Conservation (phyloP, 257 asterid genomes). For the Solanum megistacrolobum region DNA sequence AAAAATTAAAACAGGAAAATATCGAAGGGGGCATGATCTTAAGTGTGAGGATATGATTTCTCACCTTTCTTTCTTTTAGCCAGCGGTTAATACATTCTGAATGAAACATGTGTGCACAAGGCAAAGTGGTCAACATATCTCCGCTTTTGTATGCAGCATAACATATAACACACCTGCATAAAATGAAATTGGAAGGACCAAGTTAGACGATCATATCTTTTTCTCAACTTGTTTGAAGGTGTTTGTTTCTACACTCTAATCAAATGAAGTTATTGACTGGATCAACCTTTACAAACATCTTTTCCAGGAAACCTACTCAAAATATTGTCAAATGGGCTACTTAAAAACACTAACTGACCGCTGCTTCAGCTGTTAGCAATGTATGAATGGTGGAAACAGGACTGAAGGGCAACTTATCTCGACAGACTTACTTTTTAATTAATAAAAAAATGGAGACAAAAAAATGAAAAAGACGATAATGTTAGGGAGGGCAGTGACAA, state of each 20-base stretch:
- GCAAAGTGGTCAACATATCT: constrained; percentile 53
- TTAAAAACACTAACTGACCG: neutral
- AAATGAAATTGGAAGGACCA: neutral
- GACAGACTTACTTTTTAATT: neutral
- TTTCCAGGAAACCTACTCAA: neutral
- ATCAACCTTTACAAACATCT: neutral
- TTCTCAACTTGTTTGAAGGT: neutral
- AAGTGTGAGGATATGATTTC: neutral
- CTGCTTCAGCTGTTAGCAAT: neutral
- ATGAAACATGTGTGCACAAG: constrained; percentile 85
- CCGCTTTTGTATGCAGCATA: constrained; percentile 48
- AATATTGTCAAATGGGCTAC: neutral
- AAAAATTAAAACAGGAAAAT: neutral
- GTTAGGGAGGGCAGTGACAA: neutral
- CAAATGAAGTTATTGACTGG: neutral
- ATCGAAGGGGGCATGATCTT: neutral
- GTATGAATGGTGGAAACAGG: neutral
- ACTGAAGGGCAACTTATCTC: neutral
- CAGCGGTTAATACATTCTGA: constrained; percentile 61
- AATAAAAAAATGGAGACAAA: neutral
- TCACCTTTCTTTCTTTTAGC: constrained; percentile 67
- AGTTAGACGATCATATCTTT: neutral
- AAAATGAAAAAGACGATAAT: neutral
- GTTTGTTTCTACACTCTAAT: neutral
- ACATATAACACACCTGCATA: constrained; percentile 83